These are phyloP conservation scores for Zopfochytrium polystomum DNA, from an alignment of 371 early-diverging fungal genomes.

Conservation along the genomic window DNA sequence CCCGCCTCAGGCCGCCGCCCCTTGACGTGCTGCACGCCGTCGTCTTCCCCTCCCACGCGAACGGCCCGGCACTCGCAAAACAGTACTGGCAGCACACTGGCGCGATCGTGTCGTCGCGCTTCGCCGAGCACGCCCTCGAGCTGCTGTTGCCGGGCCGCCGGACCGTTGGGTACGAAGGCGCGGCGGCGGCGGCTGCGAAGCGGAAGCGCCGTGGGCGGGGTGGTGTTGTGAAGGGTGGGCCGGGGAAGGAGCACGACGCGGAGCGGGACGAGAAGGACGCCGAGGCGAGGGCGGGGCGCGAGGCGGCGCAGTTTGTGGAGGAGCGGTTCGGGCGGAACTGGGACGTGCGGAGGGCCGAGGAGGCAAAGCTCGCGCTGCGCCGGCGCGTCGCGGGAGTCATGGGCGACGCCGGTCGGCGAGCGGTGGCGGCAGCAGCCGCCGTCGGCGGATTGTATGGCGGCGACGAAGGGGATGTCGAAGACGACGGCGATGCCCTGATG, in stretches of 20 bases:
- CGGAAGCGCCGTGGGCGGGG: neutral
- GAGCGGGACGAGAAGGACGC: neutral
- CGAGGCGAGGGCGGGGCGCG: slow-evolving; percentile 14
- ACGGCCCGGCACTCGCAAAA: slow-evolving; percentile 68
- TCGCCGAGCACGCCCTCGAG: slow-evolving; percentile 77
- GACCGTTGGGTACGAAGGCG: slow-evolving; percentile 13
- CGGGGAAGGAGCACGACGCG: slow-evolving; percentile 30
- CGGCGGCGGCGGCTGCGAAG: slow-evolving; percentile 5
- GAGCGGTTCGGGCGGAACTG: slow-evolving; percentile 91
- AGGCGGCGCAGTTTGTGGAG: slow-evolving; percentile 66
- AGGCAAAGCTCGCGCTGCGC: slow-evolving; percentile 69
- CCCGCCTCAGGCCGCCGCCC: slow-evolving; percentile 3
- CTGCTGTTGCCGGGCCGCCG: slow-evolving; percentile 56
- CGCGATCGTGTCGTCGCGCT: slow-evolving; percentile 80
- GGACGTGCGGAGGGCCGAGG: slow-evolving; percentile 63
- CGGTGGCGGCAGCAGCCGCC: neutral
- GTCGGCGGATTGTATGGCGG: no score
- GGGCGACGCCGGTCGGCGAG: slow-evolving; percentile 38
- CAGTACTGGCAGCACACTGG: slow-evolving; percentile 95
- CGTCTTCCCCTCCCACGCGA: slow-evolving; percentile 67
- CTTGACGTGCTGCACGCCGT: no score
- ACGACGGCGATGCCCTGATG: neutral
- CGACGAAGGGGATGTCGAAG: neutral
- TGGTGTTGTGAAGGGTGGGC: slow-evolving; percentile 13
- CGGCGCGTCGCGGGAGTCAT: slow-evolving; percentile 82